Conservation (phyloP, 768 basidiomycete species). For the Russula olivacea region DNA sequence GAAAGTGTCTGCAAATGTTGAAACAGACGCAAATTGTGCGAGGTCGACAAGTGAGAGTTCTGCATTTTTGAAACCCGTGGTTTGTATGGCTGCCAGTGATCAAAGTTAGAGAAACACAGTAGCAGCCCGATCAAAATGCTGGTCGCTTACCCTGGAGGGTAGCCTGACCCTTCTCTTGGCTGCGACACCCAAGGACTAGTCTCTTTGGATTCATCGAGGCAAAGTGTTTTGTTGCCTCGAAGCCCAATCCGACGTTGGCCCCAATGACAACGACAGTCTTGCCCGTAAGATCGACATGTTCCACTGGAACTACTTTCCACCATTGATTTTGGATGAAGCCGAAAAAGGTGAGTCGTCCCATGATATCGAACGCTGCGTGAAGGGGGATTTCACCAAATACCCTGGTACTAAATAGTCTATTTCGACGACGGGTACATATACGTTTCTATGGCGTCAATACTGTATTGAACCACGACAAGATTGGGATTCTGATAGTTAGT, state of each 20-base stretch:
- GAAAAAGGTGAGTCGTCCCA: constrained; percentile 12
- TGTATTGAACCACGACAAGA: no score
- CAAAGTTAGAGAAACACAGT: not conserved
- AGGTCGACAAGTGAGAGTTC: constrained; percentile 28
- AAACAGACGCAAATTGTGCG: constrained; percentile 27
- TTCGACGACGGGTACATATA: not conserved
- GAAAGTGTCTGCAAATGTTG: constrained; percentile 27
- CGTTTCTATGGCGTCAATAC: no score
- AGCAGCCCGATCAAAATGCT: no score
- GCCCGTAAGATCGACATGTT: constrained; percentile 15
- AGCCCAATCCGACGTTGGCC: constrained; percentile 24
- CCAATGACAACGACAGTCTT: constrained; percentile 24
- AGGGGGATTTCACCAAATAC: no score
- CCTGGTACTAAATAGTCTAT: not conserved
- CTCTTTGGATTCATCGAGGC: constrained; percentile 19
- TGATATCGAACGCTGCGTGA: not conserved
- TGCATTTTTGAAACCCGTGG: constrained; percentile 12
- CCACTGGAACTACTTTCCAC: constrained; percentile 10
- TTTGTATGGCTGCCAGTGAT: constrained; percentile 19
- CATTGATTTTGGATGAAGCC: constrained; percentile 9
- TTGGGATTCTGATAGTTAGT: no score
- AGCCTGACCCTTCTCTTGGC: constrained; percentile 14
- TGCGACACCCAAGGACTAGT: constrained; percentile 25
- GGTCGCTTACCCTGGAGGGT: no score
- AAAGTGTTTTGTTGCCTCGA: constrained; percentile 20